These are phyloP conservation scores for Thraustochytrium sp. DNA, from an alignment of 352 stramenopile species.

Conservation along the genomic window DNA sequence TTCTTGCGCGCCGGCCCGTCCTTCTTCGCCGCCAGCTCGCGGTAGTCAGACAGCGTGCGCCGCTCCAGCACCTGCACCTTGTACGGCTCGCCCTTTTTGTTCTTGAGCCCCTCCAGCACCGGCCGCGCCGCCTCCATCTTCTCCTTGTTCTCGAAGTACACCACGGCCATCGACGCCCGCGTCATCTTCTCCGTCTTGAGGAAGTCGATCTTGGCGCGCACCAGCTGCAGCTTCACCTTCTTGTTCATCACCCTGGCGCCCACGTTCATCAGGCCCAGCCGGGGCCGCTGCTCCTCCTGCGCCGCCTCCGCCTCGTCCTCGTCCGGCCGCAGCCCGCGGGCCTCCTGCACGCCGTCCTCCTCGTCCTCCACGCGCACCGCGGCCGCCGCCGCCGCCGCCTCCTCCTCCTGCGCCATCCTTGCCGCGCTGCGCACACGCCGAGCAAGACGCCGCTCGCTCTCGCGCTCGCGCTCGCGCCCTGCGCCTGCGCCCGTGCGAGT, in stretches of 20 bases:
- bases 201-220: background rate
- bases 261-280: background rate
- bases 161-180: background rate
- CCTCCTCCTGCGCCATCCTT: no score
- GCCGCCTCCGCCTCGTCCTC: background rate
- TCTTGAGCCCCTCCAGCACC: background rate
- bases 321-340: background rate
- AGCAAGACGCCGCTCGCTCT: no score
- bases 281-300: background rate
- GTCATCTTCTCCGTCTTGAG: slow-evolving; percentile 14
- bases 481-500: no score
- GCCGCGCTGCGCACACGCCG: no score
- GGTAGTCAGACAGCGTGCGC: background rate
- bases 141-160: slow-evolving; percentile 39
- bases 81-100: background rate
- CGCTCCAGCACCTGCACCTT: background rate
- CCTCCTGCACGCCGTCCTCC: background rate
- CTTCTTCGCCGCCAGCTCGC: background rate
- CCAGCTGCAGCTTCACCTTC: background rate
- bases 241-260: slow-evolving; percentile 15
- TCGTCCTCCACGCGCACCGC: no score
- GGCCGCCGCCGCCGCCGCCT: no score
- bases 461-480: no score
- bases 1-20: background rate
- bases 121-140: slow-evolving; percentile 1